Evolutionary conservation across 257 asterid species (phyloP).

Genomic region (Capsicum pubescens): DNA sequence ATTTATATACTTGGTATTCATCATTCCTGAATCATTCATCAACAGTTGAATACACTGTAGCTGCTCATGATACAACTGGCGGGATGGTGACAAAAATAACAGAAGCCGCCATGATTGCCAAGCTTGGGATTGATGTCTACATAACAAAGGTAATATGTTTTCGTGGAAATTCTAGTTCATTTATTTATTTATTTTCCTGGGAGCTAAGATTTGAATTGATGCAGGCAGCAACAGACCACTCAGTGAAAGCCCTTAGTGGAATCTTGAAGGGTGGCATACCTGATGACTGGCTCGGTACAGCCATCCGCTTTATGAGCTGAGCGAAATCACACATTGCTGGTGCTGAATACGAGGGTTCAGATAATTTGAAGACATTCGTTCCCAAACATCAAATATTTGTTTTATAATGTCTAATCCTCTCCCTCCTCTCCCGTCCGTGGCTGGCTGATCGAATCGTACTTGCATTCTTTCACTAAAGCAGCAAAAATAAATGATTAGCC

Average conservation of each 20-base stretch:
- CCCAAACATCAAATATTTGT: background rate
- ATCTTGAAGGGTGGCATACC: too few species aligned
- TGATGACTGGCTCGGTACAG: too few species aligned
- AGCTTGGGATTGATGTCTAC: constrained; percentile 84
- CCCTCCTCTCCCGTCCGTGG: background rate
- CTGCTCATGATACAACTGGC: constrained; percentile 95
- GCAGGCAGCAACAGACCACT: too few species aligned
- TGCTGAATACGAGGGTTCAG: background rate
- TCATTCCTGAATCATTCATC: background rate
- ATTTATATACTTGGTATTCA: constrained; percentile 21
- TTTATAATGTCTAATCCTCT: background rate
- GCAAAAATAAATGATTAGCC: background rate
- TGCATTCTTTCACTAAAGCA: background rate
- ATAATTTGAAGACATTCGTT: background rate
- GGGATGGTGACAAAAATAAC: constrained; percentile 93
- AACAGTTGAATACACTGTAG: constrained; percentile 79
- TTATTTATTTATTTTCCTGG: too few species aligned
- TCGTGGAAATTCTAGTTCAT: background rate
- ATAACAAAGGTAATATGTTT: constrained; percentile 69
- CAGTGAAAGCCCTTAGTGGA: too few species aligned
- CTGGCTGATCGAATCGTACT: background rate
- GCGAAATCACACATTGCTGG: constrained; percentile 31
- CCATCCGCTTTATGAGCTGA: background rate
- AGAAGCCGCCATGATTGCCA: constrained; percentile 97
- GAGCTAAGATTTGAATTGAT: too few species aligned